Percentiles rank a stretch among this genome's conserved stretches.
Evolutionary conservation across 2,329 filamentous ascomycete genomes (phyloP).

Genomic region (Myriosclerotinia scirpicola): DNA sequence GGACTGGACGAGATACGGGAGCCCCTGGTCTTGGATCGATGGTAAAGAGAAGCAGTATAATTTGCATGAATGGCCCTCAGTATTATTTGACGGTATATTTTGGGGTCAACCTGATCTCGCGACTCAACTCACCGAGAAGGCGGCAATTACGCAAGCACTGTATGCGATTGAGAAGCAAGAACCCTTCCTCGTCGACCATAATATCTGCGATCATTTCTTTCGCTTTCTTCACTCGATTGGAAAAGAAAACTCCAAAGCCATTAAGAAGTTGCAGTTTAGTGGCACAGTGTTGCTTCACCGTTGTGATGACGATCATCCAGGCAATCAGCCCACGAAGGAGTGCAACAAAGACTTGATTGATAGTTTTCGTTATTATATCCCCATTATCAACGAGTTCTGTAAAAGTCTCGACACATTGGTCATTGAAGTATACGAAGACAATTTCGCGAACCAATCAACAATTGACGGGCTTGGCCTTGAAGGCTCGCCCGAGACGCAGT

Average conservation of each 20-base stretch:
- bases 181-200: background rate
- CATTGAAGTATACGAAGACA: background rate
- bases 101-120: background rate
- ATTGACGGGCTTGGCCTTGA: fast-evolving
- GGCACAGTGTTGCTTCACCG: background rate
- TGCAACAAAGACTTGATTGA: background rate
- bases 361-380: background rate
- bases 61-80: background rate
- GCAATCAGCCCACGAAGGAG: too few species aligned
- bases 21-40: background rate
- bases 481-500: background rate
- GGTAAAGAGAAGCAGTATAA: background rate
- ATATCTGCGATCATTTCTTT: background rate
- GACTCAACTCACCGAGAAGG: fast-evolving
- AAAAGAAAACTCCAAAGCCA: background rate
- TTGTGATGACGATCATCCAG: background rate
- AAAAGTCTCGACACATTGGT: background rate
- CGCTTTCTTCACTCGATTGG: background rate
- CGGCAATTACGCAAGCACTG: background rate
- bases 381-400: background rate
- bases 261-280: background rate
- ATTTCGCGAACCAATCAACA: fast-evolving
- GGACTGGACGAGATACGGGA: background rate
- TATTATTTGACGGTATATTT: too few species aligned
- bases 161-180: background rate